Base-by-base conservation (phyloP, 1,139 yeast species). In the Pichia sp. region DNA sequence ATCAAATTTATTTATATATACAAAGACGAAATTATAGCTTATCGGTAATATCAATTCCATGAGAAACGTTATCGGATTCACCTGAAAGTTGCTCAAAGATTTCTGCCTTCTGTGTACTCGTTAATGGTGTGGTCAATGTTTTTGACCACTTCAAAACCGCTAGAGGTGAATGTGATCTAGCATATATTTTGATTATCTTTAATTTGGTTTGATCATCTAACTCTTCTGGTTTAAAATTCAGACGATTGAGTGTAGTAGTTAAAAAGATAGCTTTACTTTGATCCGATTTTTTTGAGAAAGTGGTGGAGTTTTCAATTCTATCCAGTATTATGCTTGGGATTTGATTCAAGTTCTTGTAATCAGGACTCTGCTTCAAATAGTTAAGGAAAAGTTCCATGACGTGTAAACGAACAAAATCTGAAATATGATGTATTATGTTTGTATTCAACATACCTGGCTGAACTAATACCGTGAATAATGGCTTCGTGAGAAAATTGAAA, bases 301-400 rank as follows among this genome's bases (percentile, higher is more conserved):
- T 31, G 12, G 23, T 12, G 3, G 41, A 44, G 15, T 21, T 7
- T 11, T 10, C 10, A 17, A 45, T 25, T 28, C 43, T 37, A 4
- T 42, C 17, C 4, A 47, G 19, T 21, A 47, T 34, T 9, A 33
- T 25, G 9, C 18, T 31, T 1, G 49, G 41, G 9, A 42, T 22
- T 9, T 14, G 15, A 17, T 22, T 41, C 12, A 44, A 34, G 5
- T 11, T 37, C 28, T 37, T 22, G 22, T 43, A 36, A 22, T 31
- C 28, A 32, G 44, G 37, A 39, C 31, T 43, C 21, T 39, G 26
- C 23, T 46, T 39, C 2, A 54, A 28, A 33, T 47, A 57, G 15
- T 46, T 52, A n/a, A 57, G 20, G 19, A 56, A 53, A 42, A 49
- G 42, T 14, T 34, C 36, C 1, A 54, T 17, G 26, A 54, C 53